A percentile compares a stretch with the other conserved stretches of the same genome.
Conservation (phyloP, 2,329 filamentous ascomycete genomes). For the Pseudohalonectria lignicola region DNA sequence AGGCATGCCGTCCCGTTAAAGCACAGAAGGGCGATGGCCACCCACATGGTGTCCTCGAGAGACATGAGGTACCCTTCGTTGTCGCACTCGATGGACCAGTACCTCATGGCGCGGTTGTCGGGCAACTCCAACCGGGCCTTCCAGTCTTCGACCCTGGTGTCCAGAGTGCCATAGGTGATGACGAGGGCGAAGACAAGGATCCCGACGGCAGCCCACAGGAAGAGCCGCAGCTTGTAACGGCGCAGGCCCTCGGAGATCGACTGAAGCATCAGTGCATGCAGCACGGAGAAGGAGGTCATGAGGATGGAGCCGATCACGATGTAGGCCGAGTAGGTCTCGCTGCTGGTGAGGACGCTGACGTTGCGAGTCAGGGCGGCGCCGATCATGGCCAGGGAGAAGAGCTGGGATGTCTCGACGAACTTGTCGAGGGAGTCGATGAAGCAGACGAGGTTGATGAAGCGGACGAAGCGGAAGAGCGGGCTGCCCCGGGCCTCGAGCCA, state of each 20-base stretch:
- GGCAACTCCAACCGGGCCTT: not conserved
- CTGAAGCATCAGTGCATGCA: conserved; percentile 11
- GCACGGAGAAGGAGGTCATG: conserved; percentile 11
- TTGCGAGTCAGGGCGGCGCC: conserved; percentile 8
- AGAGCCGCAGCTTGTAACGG: conserved; percentile 7
- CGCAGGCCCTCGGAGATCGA: conserved; percentile 6
- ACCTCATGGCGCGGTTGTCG: not conserved
- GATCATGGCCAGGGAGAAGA: conserved; percentile 10
- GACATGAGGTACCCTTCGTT: not conserved
- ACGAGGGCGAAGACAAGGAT: conserved; percentile 8
- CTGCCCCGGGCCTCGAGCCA: not conserved
- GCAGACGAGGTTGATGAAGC: not conserved
- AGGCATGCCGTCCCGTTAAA: conserved; percentile 3
- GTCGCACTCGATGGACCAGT: conserved; percentile 6
- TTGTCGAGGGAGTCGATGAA: conserved; percentile 8
- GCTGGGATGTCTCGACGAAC: conserved; percentile 9
- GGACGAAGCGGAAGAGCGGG: not conserved
- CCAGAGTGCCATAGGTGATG: conserved; percentile 8
- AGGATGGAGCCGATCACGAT: conserved; percentile 10
- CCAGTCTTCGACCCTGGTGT: not conserved
- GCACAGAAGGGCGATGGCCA: conserved; percentile 3
- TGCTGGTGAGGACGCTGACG: conserved; percentile 4
- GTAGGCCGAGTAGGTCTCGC: conserved; percentile 10
- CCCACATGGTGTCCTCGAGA: not conserved
- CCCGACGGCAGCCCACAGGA: conserved; percentile 12